These are phyloP conservation scores for Amanita fuliginea DNA, from an alignment of 768 basidiomycete species.

Conservation along the genomic window DNA sequence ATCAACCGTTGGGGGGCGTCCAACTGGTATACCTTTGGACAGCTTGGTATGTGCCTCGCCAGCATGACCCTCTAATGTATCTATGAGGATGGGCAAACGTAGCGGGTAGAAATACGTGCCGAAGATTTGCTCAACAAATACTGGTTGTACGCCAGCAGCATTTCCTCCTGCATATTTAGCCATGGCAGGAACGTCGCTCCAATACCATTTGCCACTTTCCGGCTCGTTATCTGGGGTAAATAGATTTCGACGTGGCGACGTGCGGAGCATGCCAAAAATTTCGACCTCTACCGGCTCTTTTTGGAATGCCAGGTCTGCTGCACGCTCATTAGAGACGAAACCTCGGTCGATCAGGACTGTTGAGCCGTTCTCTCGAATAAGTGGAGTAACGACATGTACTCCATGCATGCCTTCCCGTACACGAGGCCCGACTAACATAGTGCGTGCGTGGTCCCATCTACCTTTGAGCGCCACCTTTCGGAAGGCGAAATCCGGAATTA, in stretches of 20 bases:
- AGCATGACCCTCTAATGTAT: constrained; percentile 63
- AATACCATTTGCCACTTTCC: constrained; percentile 79
- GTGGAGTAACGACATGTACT: constrained; percentile 79
- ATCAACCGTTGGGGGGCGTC: constrained; percentile 73
- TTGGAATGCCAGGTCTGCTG: constrained; percentile 17
- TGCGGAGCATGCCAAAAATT: constrained; percentile 80
- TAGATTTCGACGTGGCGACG: constrained; percentile 55
- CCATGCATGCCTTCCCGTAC: constrained; percentile 86
- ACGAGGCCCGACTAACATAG: constrained; percentile 76
- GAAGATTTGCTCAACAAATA: constrained; percentile 86
- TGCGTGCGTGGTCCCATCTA: constrained; percentile 64
- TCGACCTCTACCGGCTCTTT: constrained; percentile 49
- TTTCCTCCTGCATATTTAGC: constrained; percentile 68
- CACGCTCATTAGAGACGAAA: constrained; percentile 58
- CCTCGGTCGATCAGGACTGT: constrained; percentile 91
- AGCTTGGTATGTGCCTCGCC: constrained; percentile 56
- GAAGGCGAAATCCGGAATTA: constrained; percentile 81
- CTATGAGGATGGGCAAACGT: neutral
- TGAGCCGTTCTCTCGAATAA: constrained; percentile 67
- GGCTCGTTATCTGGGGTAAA: constrained; percentile 90
- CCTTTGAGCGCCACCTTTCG: constrained; percentile 77
- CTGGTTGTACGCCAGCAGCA: constrained; percentile 65
- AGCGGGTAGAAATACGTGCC: constrained; percentile 36
- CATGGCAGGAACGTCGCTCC: constrained; percentile 80
- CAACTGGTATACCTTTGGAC: constrained; percentile 72